Evolutionary conservation across 352 stramenopile species (phyloP).

Genomic region (Phytophthora megakarya): DNA sequence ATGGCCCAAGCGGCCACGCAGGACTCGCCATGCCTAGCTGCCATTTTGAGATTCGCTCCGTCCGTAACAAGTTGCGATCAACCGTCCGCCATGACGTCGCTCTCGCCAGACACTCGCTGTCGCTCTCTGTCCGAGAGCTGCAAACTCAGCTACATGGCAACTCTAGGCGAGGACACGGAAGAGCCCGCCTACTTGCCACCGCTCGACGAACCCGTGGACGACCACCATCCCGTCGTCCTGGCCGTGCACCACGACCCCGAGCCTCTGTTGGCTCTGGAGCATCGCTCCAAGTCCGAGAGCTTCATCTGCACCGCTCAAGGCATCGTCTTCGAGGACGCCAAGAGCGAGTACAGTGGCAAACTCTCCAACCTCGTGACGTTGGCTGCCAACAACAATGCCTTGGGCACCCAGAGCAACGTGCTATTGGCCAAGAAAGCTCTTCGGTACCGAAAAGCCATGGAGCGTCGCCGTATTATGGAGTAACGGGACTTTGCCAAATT

Average conservation of each 20-base stretch:
- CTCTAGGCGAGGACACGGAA: conserved; percentile 10
- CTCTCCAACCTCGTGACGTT: conserved; percentile 22
- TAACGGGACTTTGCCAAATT: background rate
- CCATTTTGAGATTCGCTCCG: conserved; percentile 26
- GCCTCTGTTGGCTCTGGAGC: conserved; percentile 4
- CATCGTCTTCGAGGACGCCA: conserved; percentile 32
- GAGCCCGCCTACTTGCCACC: background rate
- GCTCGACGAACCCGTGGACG: conserved; percentile 6
- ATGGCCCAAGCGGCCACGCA: background rate
- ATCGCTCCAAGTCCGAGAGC: conserved; percentile 33
- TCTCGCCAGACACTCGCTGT: conserved; percentile 6
- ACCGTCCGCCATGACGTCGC: conserved; percentile 8
- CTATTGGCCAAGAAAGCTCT: conserved; percentile 38
- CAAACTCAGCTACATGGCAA: conserved; percentile 19
- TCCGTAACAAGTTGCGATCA: conserved; percentile 11
- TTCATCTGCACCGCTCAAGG: conserved; percentile 40
- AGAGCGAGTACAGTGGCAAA: conserved; percentile 9
- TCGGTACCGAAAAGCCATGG: conserved; percentile 34
- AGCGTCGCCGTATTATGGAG: conserved; percentile 18
- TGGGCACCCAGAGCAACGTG: conserved; percentile 26
- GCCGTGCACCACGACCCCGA: conserved; percentile 1
- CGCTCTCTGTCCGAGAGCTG: conserved; percentile 20
- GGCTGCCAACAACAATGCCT: conserved; percentile 9
- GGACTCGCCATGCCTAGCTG: background rate
- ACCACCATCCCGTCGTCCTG: conserved; percentile 22